Base-by-base conservation (phyloP, 345 rosid genomes). In the Acer saccharum region DNA sequence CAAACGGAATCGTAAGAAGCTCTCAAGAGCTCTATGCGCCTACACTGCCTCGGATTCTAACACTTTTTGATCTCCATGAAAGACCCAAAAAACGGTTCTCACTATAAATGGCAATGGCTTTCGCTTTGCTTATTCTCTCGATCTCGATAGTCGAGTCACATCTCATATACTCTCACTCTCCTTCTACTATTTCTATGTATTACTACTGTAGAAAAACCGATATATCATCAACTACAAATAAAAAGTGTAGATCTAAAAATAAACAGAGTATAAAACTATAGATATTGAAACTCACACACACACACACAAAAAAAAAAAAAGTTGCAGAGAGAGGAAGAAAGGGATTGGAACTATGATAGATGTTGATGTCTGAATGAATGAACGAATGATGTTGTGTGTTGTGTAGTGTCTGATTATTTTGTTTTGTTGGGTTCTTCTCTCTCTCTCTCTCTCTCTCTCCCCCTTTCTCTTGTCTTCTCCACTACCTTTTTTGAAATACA, bases 11-110 rank as follows among this genome's bases (percentile, higher is more conserved):
- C 86, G 77, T 10, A 16, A 67, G 43, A 48, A 65, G 32, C 79
- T 71, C 83, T 72, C 81, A 48, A 71, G 65, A 75, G 17, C 77
- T 75, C 79, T 75, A 75, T 74, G 80, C 41, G 76, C 73, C 62
- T 61, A 46, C 76, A 70, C 63, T 12, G 71, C 89, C 89, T 84
- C 82, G 89, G 92, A 91, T 93, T 81, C 89, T 84, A 79, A 77
- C n/a, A 75, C 79, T 68, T 78, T 78, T 65, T 35, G 18, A 60
- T 18, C 64, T 54, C 35, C 32, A 73, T 23, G 10, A 74, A 68
- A 55, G 41, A 64, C 64, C 52, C 48, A 64, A 77, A 71, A 61
- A 9, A 54, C 68, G 52, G 39, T 73, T 73, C 58, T 35, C 20
- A 52, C 61, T 64, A 74, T 64, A 54, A 75, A 66, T 41, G 72